Percentiles rank a stretch among this genome's conserved stretches.
These are phyloP conservation scores for Schizothecium vesticola DNA, from an alignment of 495 filamentous ascomycete species.

Conservation along the genomic window DNA sequence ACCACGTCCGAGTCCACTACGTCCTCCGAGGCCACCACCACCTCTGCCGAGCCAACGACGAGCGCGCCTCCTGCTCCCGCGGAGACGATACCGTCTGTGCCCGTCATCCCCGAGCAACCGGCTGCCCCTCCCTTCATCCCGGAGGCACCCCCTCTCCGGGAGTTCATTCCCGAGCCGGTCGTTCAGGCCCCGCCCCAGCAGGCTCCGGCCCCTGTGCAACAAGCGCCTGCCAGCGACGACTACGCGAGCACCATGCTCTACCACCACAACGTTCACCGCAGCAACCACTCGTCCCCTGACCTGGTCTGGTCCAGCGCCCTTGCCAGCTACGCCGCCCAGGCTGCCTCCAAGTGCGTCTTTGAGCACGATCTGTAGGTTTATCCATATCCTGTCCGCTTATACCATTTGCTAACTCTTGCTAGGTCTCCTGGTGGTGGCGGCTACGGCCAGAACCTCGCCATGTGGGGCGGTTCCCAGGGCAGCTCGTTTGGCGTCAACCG, in stretches of 20 bases:
- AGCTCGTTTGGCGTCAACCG: conserved; percentile 28
- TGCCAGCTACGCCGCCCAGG: conserved; percentile 52
- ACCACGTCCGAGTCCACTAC: conserved; percentile 7
- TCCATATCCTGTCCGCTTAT: background rate
- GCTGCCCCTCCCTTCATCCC: background rate
- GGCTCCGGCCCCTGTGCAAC: conserved; percentile 15
- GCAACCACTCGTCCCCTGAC: conserved; percentile 66
- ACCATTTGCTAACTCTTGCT: conserved; percentile 1
- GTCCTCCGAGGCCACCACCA: conserved; percentile 9
- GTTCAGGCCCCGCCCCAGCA: conserved; percentile 15
- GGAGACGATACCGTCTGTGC: background rate
- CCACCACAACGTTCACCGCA: conserved; percentile 83
- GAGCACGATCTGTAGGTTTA: conserved; percentile 69
- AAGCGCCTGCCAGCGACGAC: conserved; percentile 21
- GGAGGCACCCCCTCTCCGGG: background rate
- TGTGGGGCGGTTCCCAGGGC: conserved; percentile 31
- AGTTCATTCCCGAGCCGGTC: conserved; percentile 4
- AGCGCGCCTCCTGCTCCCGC: conserved; percentile 10
- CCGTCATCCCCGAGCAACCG: conserved; percentile 4
- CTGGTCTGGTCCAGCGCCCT: conserved; percentile 60
- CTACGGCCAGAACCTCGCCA: conserved; percentile 84
- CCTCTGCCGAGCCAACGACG: conserved; percentile 14
- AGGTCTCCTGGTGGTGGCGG: conserved; percentile 51
- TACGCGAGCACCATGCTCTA: conserved; percentile 43
- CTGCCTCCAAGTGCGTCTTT: conserved; percentile 58